phyloP scores from a whole-genome alignment of 352 stramenopile genomes.

The Pythium apleroticum region DNA sequence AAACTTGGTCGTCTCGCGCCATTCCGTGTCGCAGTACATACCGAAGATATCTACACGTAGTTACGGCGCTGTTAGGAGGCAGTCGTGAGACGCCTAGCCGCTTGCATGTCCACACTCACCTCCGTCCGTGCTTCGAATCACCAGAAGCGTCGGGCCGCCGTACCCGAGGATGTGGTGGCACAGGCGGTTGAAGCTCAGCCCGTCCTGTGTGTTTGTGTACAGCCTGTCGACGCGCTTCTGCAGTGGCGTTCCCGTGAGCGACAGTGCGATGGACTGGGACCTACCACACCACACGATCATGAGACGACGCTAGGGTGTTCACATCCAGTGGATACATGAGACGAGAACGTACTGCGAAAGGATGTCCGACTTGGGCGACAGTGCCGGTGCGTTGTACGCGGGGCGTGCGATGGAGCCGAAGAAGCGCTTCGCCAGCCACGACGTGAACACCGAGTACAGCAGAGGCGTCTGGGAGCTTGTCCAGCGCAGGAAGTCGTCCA shows the following conservation, averaged over 20 bases:
- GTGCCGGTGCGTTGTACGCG: constrained; percentile 45
- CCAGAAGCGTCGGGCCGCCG: constrained; percentile 60
- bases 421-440: constrained; percentile 62
- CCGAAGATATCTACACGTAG: constrained; percentile 70
- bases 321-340: background rate
- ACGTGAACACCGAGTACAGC: constrained; percentile 73
- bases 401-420: constrained; percentile 49
- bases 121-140: constrained; percentile 71
- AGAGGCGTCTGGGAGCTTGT: constrained; percentile 59
- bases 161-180: constrained; percentile 84
- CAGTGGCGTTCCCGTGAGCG: constrained; percentile 50
- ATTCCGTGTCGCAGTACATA: constrained; percentile 85
- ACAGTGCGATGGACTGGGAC: constrained; percentile 65
- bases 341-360: constrained; percentile 53
- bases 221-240: constrained; percentile 62
- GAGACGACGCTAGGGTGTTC: background rate
- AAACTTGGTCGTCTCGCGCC: constrained; percentile 78
- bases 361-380: constrained; percentile 71
- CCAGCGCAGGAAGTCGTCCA: constrained; percentile 68
- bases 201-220: constrained; percentile 81
- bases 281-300: constrained; percentile 26
- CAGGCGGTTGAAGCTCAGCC: constrained; percentile 81
- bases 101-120: constrained; percentile 3
- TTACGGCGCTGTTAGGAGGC: background rate
- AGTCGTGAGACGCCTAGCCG: background rate